Base-by-base conservation (phyloP, 202 grass and related monocot genomes). In the Carex sylvatica region DNA sequence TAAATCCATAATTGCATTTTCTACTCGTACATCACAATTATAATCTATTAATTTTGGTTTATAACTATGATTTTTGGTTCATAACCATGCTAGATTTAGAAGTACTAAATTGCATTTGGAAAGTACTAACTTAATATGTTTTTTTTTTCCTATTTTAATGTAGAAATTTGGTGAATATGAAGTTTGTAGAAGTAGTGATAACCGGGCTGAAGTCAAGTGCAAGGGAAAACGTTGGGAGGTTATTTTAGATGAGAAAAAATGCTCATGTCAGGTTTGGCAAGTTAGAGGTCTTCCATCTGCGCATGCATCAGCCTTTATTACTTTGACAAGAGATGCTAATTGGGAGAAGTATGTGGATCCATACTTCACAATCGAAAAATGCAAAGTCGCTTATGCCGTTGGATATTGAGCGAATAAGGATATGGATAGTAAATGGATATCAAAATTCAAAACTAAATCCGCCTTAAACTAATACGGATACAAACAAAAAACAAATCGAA, bases 231-330 rank as follows among this genome's bases (percentile, higher is more conserved):
- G 6, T 18, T 70, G 67, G 30, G 67, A 36, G 2, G 30, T 70
- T 38, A 35, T 18, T 2, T 44, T 70, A 18, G 67, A 36, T 38
- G 19, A 74, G 1, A 60, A 0, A 14, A 85, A 15, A 6, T 68
- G 60, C 15, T 35, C 61, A 4, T 80, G 61, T 12, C 54, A 9
- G 2, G 13, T 23, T 8, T 81, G 51, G 51, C n/a, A 86, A 20
- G 49, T 86, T 11, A 64, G 1, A 30, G 49, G 76, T 14, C 9
- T 47, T 31, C 65, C 75, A 18, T 86, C n/a, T 23, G 33, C n/a
- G 2, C 76, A 86, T 81, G 61, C 12, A 4, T 19, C 68, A 13
- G 33, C 84, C 1, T 81, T 81, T 19, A 85, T 85, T 40, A 67
- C 26, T 5, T 85, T 31, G 0, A 14, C 74, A 56, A 59, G 28